Conservation (phyloP, 805 yeast genomes). For the Maudiozyma bulderi region DNA sequence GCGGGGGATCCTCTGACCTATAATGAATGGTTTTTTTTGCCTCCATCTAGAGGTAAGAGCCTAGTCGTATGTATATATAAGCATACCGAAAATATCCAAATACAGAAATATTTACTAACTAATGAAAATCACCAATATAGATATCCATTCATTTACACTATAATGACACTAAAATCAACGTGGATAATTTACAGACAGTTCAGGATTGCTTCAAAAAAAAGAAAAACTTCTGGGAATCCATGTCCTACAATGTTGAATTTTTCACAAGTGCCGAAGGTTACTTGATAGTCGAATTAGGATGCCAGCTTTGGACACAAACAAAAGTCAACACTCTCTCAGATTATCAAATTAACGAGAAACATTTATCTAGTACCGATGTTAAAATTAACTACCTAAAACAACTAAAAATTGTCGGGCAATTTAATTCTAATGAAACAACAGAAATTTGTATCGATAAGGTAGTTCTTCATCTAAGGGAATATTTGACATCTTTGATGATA, state of each 20-base stretch:
- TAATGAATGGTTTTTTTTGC: no score
- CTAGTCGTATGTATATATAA: no score
- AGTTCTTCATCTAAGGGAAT: constrained; percentile 18
- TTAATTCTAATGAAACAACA: background rate
- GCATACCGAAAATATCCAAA: no score
- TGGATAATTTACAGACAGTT: no score
- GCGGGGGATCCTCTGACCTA: no score
- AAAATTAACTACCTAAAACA: constrained; percentile 4
- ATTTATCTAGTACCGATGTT: background rate
- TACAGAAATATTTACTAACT: no score
- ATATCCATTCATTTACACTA: no score
- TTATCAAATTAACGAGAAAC: background rate
- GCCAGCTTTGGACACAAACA: constrained; percentile 2
- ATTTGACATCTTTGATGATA: constrained; percentile 19
- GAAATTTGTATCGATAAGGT: background rate
- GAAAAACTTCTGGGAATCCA: constrained; percentile 2
- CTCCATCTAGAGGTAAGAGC: no score
- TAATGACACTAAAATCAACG: no score
- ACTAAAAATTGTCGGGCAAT: constrained; percentile 1
- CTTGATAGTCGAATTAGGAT: background rate
- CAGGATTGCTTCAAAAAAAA: background rate
- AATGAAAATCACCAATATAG: no score
- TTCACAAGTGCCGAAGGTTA: background rate
- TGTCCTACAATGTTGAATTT: background rate
- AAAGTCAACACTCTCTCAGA: constrained; percentile 1